These are phyloP conservation scores for Boletus pseudo-olivaceus DNA, from an alignment of 768 basidiomycete species.

Conservation along the genomic window DNA sequence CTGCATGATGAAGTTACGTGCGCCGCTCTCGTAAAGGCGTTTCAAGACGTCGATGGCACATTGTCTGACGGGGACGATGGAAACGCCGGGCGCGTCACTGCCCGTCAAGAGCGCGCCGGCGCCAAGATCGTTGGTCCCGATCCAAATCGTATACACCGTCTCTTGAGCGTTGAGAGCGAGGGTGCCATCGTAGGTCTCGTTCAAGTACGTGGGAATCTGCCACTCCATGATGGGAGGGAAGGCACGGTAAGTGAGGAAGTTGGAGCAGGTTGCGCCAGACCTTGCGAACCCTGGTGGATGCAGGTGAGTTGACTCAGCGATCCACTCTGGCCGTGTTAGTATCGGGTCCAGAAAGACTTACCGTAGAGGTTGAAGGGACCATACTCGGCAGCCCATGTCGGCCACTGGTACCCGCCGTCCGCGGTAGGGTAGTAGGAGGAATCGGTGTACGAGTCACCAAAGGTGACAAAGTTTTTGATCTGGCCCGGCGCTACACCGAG, in stretches of 20 bases:
- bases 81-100: conserved; percentile 41
- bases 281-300: conserved; percentile 41
- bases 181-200: conserved; percentile 40
- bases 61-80: conserved; percentile 52
- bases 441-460: conserved; percentile 67
- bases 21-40: conserved; percentile 52
- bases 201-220: conserved; percentile 48
- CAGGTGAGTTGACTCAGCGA: not conserved
- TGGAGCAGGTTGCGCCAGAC: conserved; percentile 65
- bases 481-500: conserved; percentile 37
- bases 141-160: conserved; percentile 66
- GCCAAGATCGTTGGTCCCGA: conserved; percentile 66
- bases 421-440: conserved; percentile 34
- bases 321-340: no score
- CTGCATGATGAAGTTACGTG: conserved; percentile 66
- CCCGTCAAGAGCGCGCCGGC: conserved; percentile 52
- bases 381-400: conserved; percentile 55
- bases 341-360: not conserved
- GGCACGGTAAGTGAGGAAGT: conserved; percentile 53
- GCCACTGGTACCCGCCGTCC: conserved; percentile 53
- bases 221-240: conserved; percentile 53
- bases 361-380: conserved; percentile 51
- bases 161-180: conserved; percentile 35
- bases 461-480: conserved; percentile 63
- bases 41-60: conserved; percentile 63